These are phyloP conservation scores for Haplosporangium sp. DNA, from an alignment of 371 early-diverging fungal genomes.

Conservation along the genomic window DNA sequence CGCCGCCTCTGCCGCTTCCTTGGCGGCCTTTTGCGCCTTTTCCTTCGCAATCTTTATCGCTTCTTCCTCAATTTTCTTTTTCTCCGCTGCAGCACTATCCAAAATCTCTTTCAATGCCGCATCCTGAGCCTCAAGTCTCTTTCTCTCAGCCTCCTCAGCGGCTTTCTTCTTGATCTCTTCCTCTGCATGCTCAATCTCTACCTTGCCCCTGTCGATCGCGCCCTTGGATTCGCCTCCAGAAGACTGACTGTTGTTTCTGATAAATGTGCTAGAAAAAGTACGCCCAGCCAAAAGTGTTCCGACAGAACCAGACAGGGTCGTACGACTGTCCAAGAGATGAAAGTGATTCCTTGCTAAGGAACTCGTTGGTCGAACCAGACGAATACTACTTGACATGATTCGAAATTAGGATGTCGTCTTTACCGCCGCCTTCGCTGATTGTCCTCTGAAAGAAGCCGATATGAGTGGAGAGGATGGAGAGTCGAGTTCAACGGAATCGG, in stretches of 20 bases:
- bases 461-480: too few relatives aligned
- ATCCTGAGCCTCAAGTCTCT: constrained; percentile 40
- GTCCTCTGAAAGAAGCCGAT: not conserved
- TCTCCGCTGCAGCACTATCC: constrained; percentile 51
- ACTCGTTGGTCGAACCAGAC: constrained; percentile 30
- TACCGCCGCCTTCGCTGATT: not conserved
- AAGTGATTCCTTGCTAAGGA: constrained; percentile 10
- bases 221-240: not conserved
- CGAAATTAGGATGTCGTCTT: constrained; percentile 12
- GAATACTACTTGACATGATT: constrained; percentile 23
- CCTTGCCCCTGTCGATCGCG: constrained; percentile 1
- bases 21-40: constrained; percentile 24
- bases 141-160: constrained; percentile 27
- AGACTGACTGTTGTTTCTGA: constrained; percentile 2
- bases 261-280: constrained; percentile 15
- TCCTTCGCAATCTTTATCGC: constrained; percentile 20
- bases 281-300: constrained; percentile 4
- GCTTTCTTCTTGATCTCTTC: constrained; percentile 13
- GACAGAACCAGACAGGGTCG: not conserved
- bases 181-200: not conserved
- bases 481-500: too few relatives aligned
- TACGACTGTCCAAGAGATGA: constrained; percentile 9
- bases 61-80: constrained; percentile 36
- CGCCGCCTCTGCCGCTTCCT: constrained; percentile 20
- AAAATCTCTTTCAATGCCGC: constrained; percentile 47